phyloP scores from a whole-genome alignment of 2,329 filamentous ascomycete genomes.

The Sporothrix schenckii region DNA sequence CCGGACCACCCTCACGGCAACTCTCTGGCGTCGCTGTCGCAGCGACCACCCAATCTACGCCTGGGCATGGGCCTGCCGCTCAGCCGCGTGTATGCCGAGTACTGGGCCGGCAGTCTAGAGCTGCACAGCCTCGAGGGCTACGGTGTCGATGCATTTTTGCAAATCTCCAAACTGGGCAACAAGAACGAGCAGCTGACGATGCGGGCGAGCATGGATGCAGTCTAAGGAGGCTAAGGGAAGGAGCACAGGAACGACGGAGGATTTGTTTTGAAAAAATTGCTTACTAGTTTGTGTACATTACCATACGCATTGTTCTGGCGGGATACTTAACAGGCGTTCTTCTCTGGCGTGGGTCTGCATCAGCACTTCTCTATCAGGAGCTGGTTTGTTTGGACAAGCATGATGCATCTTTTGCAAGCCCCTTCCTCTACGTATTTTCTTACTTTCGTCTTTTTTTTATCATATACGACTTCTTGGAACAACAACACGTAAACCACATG shows the following conservation, averaged over 20 bases:
- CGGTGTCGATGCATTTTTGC: constrained; percentile 91
- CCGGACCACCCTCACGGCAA: constrained; percentile 43
- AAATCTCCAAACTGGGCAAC: constrained; percentile 95
- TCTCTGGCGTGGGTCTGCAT: neutral
- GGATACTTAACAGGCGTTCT: constrained; percentile 2
- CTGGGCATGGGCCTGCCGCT: constrained; percentile 93
- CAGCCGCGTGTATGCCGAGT: constrained; percentile 93
- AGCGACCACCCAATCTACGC: constrained; percentile 80
- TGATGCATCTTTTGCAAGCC: neutral
- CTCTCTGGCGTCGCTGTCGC: constrained; percentile 78
- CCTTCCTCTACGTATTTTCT: neutral
- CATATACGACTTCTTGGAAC: constrained; percentile 1
- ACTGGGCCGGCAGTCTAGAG: constrained; percentile 93
- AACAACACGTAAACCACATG: neutral
- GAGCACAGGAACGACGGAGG: neutral
- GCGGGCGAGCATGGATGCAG: constrained; percentile 74
- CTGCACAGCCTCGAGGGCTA: constrained; percentile 93
- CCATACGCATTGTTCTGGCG: constrained; percentile 22
- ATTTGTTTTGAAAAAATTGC: neutral
- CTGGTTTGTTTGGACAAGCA: constrained; percentile 16
- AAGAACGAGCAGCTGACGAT: constrained; percentile 93
- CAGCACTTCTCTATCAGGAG: neutral
- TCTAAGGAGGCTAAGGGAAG: constrained; percentile 48
- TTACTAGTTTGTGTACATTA: constrained; percentile 4
- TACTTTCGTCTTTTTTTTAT: neutral